These are phyloP conservation scores for Pyrenophora teres DNA, from an alignment of 2,329 filamentous ascomycete genomes.

Conservation along the genomic window DNA sequence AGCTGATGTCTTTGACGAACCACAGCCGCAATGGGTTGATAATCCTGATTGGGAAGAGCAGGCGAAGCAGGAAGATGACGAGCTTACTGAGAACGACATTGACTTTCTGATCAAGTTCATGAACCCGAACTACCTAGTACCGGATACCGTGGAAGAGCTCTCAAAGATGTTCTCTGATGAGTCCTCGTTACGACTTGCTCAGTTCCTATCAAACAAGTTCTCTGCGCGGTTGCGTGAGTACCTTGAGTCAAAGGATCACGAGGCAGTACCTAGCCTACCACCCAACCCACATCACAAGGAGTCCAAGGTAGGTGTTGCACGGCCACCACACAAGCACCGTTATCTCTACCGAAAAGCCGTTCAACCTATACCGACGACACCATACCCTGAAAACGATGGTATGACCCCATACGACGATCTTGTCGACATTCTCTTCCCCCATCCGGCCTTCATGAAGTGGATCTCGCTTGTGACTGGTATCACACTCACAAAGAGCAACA, in stretches of 20 bases:
- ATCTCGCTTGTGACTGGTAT: conserved; percentile 80
- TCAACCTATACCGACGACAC: conserved; percentile 42
- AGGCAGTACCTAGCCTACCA: conserved; percentile 52
- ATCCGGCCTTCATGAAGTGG: conserved; percentile 86
- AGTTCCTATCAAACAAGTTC: conserved; percentile 80
- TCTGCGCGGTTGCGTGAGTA: conserved; percentile 71
- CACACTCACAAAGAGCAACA: conserved; percentile 71
- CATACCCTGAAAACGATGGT: conserved; percentile 36
- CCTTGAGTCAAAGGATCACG: conserved; percentile 60
- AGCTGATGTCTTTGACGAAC: conserved; percentile 85
- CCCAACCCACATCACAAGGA: conserved; percentile 38
- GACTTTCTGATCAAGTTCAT: conserved; percentile 92
- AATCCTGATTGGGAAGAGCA: conserved; percentile 42
- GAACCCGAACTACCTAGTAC: conserved; percentile 85
- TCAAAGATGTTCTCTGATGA: conserved; percentile 78
- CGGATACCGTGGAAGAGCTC: conserved; percentile 85
- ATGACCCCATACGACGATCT: conserved; percentile 70
- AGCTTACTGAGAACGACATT: conserved; percentile 77
- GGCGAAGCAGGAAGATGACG: conserved; percentile 54
- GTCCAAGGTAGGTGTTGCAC: conserved; percentile 65
- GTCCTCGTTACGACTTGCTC: conserved; percentile 80
- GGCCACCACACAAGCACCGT: conserved; percentile 92
- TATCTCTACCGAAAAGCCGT: conserved; percentile 77
- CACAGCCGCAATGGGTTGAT: conserved; percentile 64
- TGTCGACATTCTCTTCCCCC: conserved; percentile 80